Conservation (phyloP, 2,329 filamentous ascomycete genomes). For the Acarospora socialis region DNA sequence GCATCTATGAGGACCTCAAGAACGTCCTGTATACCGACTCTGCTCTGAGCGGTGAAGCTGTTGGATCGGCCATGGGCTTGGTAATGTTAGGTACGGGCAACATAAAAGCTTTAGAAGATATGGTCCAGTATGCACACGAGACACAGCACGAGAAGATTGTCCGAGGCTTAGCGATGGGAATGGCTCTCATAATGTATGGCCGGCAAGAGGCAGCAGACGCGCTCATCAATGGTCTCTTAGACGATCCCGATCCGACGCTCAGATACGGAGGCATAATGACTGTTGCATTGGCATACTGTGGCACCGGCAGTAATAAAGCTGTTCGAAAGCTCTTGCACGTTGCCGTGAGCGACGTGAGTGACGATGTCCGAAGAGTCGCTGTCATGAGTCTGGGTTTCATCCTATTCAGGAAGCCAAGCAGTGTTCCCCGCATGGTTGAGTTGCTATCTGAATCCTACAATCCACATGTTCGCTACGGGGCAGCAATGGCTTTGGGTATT, state of each 20-base stretch:
- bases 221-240: constrained; percentile 81
- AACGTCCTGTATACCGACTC: constrained; percentile 84
- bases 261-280: constrained; percentile 98
- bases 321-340: constrained; percentile 90
- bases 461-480: constrained; percentile 92
- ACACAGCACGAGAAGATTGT: constrained; percentile 99
- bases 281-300: constrained; percentile 94
- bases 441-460: constrained; percentile 97
- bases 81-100: constrained; percentile 99
- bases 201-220: constrained; percentile 90
- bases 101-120: constrained; percentile 80
- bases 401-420: constrained; percentile 91
- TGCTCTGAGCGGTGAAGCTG: constrained; percentile 90
- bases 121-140: constrained; percentile 96
- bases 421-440: constrained; percentile 97
- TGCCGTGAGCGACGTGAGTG: constrained; percentile 94
- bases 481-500: constrained; percentile 95
- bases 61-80: constrained; percentile 88
- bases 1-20: constrained; percentile 84
- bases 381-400: constrained; percentile 98
- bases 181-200: constrained; percentile 97
- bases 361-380: constrained; percentile 88
- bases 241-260: constrained; percentile 83
- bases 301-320: constrained; percentile 95
- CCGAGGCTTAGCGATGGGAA: constrained; percentile 83